phyloP scores from a whole-genome alignment of 352 stramenopile genomes.

The Thraustochytrium striatum region DNA sequence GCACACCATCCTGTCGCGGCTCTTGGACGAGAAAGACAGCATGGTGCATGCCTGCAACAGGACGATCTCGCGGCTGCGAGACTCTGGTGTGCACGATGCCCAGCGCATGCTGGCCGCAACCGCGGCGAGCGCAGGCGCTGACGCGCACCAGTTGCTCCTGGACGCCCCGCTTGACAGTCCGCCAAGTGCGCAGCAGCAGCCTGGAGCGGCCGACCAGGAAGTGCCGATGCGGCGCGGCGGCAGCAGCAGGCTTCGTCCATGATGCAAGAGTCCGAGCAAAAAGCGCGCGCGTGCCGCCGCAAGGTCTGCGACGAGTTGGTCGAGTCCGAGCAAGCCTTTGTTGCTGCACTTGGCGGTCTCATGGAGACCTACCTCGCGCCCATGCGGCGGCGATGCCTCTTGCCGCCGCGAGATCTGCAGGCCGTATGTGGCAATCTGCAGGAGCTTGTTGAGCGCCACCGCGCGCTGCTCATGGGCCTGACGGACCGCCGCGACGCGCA shows the following conservation, averaged over 20 bases:
- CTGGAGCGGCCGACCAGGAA: not conserved
- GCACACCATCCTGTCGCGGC: not conserved
- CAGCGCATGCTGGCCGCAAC: too few species aligned
- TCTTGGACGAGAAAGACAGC: conserved; percentile 2
- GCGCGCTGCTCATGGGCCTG: not conserved
- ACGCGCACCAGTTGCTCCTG: not conserved
- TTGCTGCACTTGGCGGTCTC: not conserved
- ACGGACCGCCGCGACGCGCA: not conserved
- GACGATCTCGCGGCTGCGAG: conserved; percentile 1
- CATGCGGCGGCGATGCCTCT: conserved; percentile 18
- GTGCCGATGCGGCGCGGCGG: not conserved
- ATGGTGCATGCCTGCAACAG: conserved; percentile 12
- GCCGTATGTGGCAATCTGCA: conserved; percentile 14
- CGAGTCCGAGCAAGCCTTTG: not conserved
- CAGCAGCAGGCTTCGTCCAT: not conserved
- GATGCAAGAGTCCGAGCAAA: conserved; percentile 31
- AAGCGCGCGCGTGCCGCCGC: conserved; percentile 6
- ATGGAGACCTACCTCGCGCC: conserved; percentile 23
- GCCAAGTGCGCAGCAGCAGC: not conserved
- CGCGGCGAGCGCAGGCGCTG: not conserved
- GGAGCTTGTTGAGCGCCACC: not conserved
- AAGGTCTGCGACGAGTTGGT: conserved; percentile 24
- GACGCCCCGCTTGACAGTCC: not conserved
- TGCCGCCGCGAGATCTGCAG: conserved; percentile 26
- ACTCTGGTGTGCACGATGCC: too few species aligned